Evolutionary conservation across 2,329 filamentous ascomycete species (phyloP).

Genomic region (Fusarium duplospermum): DNA sequence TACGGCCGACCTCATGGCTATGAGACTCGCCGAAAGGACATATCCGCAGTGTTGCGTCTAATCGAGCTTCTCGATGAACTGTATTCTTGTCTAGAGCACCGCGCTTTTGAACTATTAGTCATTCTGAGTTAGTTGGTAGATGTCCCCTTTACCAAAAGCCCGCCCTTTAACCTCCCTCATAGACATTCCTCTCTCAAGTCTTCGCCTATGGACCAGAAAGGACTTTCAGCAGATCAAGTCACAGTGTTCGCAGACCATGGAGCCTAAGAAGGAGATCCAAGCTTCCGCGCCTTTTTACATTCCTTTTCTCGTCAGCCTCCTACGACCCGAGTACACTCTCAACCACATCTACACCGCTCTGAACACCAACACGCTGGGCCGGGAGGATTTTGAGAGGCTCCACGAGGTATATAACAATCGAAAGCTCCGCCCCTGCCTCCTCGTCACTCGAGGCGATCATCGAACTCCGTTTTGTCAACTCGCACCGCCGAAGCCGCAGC

Average conservation of each 20-base stretch:
- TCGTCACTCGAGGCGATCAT: not conserved
- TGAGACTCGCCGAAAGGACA: not conserved
- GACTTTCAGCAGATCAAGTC: not conserved
- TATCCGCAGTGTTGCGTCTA: not conserved
- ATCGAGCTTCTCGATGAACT: not conserved
- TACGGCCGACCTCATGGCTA: not conserved
- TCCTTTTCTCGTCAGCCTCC: conserved; percentile 3
- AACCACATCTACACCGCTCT: not conserved
- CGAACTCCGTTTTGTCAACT: not conserved
- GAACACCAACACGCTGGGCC: not conserved
- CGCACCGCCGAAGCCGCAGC: not conserved
- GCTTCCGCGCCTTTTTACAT: conserved; percentile 1
- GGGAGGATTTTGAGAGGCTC: not conserved
- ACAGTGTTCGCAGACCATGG: not conserved
- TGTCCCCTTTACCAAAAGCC: not conserved
- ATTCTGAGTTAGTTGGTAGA: not conserved
- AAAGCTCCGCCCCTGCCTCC: not conserved
- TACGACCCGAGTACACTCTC: not conserved
- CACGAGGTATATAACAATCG: not conserved
- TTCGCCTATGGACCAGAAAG: not conserved
- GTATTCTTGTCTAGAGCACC: not conserved
- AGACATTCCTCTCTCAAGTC: conserved; percentile 1
- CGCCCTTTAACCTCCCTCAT: not conserved
- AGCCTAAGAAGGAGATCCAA: conserved; percentile 7
- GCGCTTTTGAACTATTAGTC: conserved; percentile 5